phyloP scores from a whole-genome alignment of 129 eudicot species.

The Centrapalus pauciflorus region DNA sequence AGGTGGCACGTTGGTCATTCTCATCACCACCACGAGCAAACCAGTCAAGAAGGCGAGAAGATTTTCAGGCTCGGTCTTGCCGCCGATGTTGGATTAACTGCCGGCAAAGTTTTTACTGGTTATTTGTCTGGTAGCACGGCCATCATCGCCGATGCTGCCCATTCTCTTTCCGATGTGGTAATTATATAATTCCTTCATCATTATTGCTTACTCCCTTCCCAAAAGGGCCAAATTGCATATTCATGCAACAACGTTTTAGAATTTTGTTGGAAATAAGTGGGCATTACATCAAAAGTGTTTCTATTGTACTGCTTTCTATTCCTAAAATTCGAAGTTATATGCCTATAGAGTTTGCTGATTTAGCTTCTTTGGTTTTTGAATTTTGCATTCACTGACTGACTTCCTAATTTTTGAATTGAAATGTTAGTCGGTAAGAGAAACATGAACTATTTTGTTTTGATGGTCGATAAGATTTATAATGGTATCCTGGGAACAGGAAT shows the following conservation, averaged over 20 bases:
- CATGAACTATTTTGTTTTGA: background rate
- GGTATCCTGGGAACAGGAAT: background rate
- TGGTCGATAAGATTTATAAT: background rate
- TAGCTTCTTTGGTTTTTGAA: background rate
- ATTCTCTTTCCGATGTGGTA: conserved; percentile 97
- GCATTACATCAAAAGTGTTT: background rate
- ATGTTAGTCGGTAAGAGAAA: no score
- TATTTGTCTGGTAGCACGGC: conserved; percentile 95
- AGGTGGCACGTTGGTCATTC: conserved; percentile 78
- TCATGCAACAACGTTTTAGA: background rate
- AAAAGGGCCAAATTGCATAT: background rate
- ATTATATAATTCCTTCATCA: background rate
- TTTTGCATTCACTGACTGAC: no score
- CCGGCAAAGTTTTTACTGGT: conserved; percentile 75
- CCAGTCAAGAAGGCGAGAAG: conserved; percentile 65
- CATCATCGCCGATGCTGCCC: conserved; percentile 96
- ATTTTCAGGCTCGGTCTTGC: conserved; percentile 77
- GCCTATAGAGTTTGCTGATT: no score
- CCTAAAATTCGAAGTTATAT: background rate
- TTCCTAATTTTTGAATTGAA: no score
- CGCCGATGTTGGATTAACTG: conserved; percentile 79
- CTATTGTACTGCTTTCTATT: background rate
- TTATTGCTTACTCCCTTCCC: background rate
- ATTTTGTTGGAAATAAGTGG: conserved; percentile 7
- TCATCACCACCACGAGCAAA: conserved; percentile 46